A percentile compares a stretch with the other conserved stretches of the same genome.
These are phyloP conservation scores for Colletotrichum karsti DNA, from an alignment of 2,329 filamentous ascomycete species.

Conservation along the genomic window DNA sequence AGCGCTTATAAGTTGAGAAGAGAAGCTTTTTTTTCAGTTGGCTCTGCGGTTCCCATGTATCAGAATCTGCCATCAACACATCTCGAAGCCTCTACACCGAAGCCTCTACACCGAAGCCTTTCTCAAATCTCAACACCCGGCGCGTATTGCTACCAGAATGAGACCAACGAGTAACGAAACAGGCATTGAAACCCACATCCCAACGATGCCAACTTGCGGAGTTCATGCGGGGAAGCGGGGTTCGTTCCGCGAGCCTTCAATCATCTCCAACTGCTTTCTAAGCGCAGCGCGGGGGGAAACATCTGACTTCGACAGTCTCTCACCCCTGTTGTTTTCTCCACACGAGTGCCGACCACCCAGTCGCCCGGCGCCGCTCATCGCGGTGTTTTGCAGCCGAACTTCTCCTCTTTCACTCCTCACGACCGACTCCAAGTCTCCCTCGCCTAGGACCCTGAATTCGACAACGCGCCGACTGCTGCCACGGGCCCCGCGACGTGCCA, in stretches of 20 bases:
- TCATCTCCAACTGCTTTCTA: constrained; percentile 14
- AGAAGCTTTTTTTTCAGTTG: too few relatives aligned
- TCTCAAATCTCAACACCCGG: background rate
- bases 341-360: constrained; percentile 11
- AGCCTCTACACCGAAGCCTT: too few relatives aligned
- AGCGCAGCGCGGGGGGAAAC: background rate
- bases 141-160: background rate
- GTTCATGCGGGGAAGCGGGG: constrained; percentile 11
- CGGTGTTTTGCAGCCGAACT: background rate
- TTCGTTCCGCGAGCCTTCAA: background rate
- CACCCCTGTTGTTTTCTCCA: constrained; percentile 7
- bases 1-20: too few relatives aligned
- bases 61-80: background rate
- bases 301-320: background rate
- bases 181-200: background rate
- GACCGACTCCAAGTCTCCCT: background rate
- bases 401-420: constrained; percentile 20
- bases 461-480: background rate
- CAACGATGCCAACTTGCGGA: background rate
- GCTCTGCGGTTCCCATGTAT: fast-evolving
- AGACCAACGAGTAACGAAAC: background rate
- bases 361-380: background rate
- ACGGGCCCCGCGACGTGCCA: background rate
- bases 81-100: fast-evolving
- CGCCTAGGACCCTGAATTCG: background rate